Percentiles rank a stretch among this genome's conserved stretches.
Evolutionary conservation across 805 yeast genomes (phyloP).

Genomic region (Ascoidea tarda): DNA sequence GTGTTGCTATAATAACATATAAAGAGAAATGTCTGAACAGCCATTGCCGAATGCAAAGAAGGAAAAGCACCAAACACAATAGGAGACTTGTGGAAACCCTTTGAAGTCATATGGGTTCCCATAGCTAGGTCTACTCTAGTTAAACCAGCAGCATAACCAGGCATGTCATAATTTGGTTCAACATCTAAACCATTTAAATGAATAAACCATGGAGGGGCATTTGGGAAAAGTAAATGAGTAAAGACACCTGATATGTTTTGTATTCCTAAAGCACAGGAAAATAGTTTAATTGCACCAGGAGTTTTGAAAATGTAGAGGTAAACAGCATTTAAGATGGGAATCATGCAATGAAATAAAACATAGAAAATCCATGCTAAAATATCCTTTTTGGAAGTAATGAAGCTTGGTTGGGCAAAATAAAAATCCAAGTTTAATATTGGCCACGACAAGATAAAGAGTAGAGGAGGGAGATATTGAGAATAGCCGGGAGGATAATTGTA

Average conservation of each 20-base stretch:
- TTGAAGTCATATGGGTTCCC: conserved; percentile 44
- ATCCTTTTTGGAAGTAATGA: conserved; percentile 31
- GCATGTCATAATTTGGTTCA: conserved; percentile 43
- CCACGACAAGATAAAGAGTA: conserved; percentile 32
- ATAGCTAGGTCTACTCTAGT: conserved; percentile 49
- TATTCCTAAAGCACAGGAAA: conserved; percentile 38
- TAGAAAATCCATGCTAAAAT: conserved; percentile 47
- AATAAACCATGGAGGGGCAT: conserved; percentile 67
- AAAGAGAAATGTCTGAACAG: conserved; percentile 27
- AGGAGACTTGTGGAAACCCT: conserved; percentile 54
- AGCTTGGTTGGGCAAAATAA: conserved; percentile 22
- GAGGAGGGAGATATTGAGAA: conserved; percentile 19
- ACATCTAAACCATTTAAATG: conserved; percentile 43
- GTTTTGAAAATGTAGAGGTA: conserved; percentile 55
- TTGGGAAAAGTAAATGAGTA: conserved; percentile 51
- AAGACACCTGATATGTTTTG: conserved; percentile 47
- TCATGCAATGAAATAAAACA: conserved; percentile 45
- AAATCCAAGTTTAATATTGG: conserved; percentile 32
- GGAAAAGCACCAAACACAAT: conserved; percentile 59
- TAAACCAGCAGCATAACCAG: conserved; percentile 61
- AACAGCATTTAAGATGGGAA: conserved; percentile 45
- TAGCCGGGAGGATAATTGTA: conserved; percentile 7
- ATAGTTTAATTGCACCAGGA: conserved; percentile 44
- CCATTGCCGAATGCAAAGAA: conserved; percentile 54
- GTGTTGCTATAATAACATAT: conserved; percentile 5